phyloP scores from a whole-genome alignment of 148 eudicot genomes.

The Linanthus parryae region DNA sequence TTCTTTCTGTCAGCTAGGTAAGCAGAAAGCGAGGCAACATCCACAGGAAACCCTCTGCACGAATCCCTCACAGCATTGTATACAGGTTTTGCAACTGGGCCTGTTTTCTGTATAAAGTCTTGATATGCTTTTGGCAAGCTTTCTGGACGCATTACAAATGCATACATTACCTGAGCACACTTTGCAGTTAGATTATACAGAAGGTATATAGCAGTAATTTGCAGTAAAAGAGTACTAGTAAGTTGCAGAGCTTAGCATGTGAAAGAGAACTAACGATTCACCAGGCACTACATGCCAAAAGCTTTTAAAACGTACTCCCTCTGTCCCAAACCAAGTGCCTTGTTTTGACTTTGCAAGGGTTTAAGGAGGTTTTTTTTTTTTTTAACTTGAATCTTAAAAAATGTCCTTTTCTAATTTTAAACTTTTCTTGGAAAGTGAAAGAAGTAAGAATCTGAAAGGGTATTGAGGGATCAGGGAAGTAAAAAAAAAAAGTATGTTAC shows the following conservation, averaged over 20 bases:
- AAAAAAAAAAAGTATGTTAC: no score
- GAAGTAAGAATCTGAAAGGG: no score
- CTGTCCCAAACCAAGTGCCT: no score
- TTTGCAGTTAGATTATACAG: neutral
- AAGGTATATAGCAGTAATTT: conserved; percentile 1
- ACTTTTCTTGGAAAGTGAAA: no score
- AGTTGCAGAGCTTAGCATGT: neutral
- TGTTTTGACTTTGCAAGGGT: no score
- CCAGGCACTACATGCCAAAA: no score
- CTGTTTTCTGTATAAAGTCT: conserved; percentile 96
- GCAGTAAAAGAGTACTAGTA: no score
- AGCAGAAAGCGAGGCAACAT: conserved; percentile 68
- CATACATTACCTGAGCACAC: conserved; percentile 79
- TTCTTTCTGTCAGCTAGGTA: conserved; percentile 53
- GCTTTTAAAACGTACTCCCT: no score
- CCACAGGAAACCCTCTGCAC: conserved; percentile 80
- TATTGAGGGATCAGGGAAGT: no score
- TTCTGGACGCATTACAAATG: conserved; percentile 96
- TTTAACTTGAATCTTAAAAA: no score
- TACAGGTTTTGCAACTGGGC: conserved; percentile 92
- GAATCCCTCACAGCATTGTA: conserved; percentile 93
- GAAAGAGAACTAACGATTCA: neutral
- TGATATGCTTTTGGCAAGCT: conserved; percentile 95
- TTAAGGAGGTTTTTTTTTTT: no score
- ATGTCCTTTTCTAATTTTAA: no score